Base-by-base conservation (phyloP, 176 grass and related monocot genomes). In the Raddia distichophylla region DNA sequence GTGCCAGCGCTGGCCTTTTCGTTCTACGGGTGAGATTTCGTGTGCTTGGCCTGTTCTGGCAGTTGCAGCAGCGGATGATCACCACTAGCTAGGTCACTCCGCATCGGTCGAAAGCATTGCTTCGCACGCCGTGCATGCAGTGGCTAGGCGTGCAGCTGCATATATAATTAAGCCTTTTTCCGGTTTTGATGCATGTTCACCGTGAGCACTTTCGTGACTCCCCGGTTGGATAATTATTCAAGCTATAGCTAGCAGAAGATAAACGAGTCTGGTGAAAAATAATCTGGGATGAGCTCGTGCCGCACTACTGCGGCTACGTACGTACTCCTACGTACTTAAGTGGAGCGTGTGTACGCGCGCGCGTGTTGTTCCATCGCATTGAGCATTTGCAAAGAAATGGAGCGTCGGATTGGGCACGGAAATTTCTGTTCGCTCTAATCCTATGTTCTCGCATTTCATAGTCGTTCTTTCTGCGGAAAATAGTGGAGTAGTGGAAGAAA, bases 41-140 rank as follows among this genome's bases (percentile, higher is more conserved):
- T 83, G 86, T 91, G 81, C 76, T 87, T 71, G 64, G 64, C 74
- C 69, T 79, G 0, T 67, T 83, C 79, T 47, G 80, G 3, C 37
- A 40, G 2, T 40, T 40, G 67, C 37, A 72, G 16, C 20, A 37
- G 16, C 43, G 10, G 19, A 58, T 75, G 13, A 13, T 33, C 27
- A 27, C 27, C 27, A 27, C 27, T 27, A 27, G 27, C 27, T 27
- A 27, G 27, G 27, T 27, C 27, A 8, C 6, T 7, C 47, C n/a
- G 59, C 22, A 50, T 78, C 77, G 11, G 27, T 61, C 14, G 8
- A 17, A 19, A 3, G 5, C 3, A 18, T 69, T 80, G 51, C 12
- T 50, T 44, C 1, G 10, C 77, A 16, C 37, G 37, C 2, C 37
- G 37, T 40, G 37, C 37, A 40, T 40, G 37, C 37, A 40, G 37